A percentile compares a stretch with the other conserved stretches of the same genome.
phyloP scores from a whole-genome alignment of 108 stramenopile species.

The Cyclostephanos invisitatus region DNA sequence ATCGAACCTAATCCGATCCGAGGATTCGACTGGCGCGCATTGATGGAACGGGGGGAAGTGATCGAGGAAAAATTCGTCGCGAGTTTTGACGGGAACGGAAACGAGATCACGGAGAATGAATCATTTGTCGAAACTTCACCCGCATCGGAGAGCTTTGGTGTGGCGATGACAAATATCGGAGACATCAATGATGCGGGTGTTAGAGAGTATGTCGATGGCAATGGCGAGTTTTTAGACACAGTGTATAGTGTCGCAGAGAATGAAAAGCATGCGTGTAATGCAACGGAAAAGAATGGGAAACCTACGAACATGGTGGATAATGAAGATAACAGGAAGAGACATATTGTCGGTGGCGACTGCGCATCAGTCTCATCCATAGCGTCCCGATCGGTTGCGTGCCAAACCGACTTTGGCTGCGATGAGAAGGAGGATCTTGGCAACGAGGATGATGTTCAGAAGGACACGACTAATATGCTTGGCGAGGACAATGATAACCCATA shows the following conservation, averaged over 20 bases:
- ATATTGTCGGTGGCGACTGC: neutral
- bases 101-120: conserved; percentile 1
- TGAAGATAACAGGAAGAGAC: neutral
- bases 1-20: conserved; percentile 46
- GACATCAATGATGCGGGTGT: neutral
- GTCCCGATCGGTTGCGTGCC: neutral
- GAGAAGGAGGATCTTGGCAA: neutral
- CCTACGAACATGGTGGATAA: neutral
- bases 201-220: neutral
- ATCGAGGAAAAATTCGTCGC: conserved; percentile 19
- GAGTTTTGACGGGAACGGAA: neutral
- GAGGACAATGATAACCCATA: conserved; percentile 2
- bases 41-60: conserved; percentile 43
- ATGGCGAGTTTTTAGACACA: neutral
- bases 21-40: conserved; percentile 43
- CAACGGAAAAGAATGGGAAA: neutral
- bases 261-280: neutral
- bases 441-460: neutral
- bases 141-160: no score
- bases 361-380: neutral
- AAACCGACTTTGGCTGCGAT: conserved; percentile 3
- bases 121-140: neutral
- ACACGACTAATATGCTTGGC: neutral
- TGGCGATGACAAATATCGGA: no score
- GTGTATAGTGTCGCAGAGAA: neutral